A percentile compares a stretch with the other conserved stretches of the same genome.
phyloP scores from a whole-genome alignment of 805 yeast species.

The Debaryomyces hansenii region DNA sequence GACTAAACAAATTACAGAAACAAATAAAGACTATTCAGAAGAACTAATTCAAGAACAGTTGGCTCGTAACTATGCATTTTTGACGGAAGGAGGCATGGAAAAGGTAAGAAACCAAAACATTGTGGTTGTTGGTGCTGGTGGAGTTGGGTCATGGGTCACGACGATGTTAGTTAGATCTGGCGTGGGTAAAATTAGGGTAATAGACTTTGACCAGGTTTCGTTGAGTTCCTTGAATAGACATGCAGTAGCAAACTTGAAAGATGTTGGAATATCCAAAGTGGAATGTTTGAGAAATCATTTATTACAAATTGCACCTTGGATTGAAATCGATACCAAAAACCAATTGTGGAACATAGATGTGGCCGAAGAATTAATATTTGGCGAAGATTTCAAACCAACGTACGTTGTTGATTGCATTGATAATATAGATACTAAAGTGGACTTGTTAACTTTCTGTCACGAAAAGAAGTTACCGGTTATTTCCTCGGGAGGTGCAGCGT shows the following conservation, averaged over 20 bases:
- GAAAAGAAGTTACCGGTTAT: slow-evolving; percentile 63
- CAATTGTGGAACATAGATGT: slow-evolving; percentile 71
- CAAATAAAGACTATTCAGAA: slow-evolving; percentile 42
- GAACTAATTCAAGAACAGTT: slow-evolving; percentile 85
- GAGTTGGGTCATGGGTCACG: slow-evolving; percentile 96
- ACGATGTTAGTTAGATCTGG: slow-evolving; percentile 93
- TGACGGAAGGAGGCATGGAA: slow-evolving; percentile 81
- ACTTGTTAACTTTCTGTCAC: slow-evolving; percentile 73
- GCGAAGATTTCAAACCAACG: slow-evolving; percentile 56
- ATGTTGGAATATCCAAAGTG: slow-evolving; percentile 92
- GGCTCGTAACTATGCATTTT: slow-evolving; percentile 89
- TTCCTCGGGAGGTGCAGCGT: slow-evolving; percentile 96
- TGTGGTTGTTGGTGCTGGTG: slow-evolving; percentile 92
- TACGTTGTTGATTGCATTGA: slow-evolving; percentile 94
- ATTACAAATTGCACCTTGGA: slow-evolving; percentile 89
- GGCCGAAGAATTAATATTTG: slow-evolving; percentile 60
- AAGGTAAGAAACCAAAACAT: slow-evolving; percentile 69
- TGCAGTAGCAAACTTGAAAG: slow-evolving; percentile 86
- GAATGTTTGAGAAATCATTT: slow-evolving; percentile 72
- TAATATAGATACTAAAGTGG: slow-evolving; percentile 95
- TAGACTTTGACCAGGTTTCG: slow-evolving; percentile 96
- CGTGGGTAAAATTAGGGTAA: slow-evolving; percentile 69
- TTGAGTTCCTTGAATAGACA: slow-evolving; percentile 90
- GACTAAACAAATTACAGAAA: neutral
- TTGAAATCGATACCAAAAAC: slow-evolving; percentile 71